Base-by-base conservation (phyloP, 1,139 yeast genomes). In the Pichia sp. region DNA sequence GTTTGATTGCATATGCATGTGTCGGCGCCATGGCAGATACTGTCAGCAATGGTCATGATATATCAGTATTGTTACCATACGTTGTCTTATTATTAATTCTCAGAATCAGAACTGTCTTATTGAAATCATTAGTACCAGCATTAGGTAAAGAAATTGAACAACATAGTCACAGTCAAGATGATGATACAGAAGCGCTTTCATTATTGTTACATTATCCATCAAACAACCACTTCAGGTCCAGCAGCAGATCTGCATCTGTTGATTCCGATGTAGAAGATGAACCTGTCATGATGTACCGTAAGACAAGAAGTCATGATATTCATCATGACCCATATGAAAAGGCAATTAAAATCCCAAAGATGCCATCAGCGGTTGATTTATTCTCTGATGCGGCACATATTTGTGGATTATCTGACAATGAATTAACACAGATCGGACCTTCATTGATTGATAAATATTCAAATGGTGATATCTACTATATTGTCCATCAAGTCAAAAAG, bases 161-260 rank as follows among this genome's bases (percentile, higher is more conserved):
- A 28, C 34, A 24, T 15, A 19, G 28, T 4, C 11, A 34, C 19
- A 20, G 33, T 17, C 37, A 34, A 14, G 37, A 42, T 17, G 89
- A 83, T 60, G 79, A 79, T 54, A 81, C 85, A 30, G 90, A 84
- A 56, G 72, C 82, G 4, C 67, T 84, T 31, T 76, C 77, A 33
- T 55, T 81, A 27, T 62, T 84, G 31, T 66, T 84, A 42, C 88
- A 82, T 60, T 83, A 81, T 58, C 85, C 86, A 1, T 65, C 69
- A 10, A 34, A 40, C 33, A 30, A 34, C 18, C 17, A 33, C 4
- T 4, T 8, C 20, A 7, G 7, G 3, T 31, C 40, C 17, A 12
- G 36, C 4, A 35, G 37, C 19, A 27, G 42, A 12, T 36, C 37
- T 2, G 21, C 33, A 4, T 38, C 44, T 10, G 30, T 38, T 11